Percentiles rank a stretch among this genome's conserved stretches.
These are phyloP conservation scores for Rusavskia elegans DNA, from an alignment of 495 filamentous ascomycete species.

Conservation along the genomic window DNA sequence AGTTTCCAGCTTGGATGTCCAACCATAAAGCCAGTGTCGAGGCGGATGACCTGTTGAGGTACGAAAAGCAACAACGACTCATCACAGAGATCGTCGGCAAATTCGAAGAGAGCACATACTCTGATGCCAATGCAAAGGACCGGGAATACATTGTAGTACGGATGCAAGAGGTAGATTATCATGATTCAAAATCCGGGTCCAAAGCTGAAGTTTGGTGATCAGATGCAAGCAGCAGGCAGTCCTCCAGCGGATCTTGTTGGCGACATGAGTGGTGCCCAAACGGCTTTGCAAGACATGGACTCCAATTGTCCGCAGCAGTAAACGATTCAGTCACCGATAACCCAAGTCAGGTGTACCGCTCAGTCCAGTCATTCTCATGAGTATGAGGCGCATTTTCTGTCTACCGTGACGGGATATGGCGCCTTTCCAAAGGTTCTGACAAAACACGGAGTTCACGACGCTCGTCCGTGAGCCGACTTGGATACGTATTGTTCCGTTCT, in stretches of 20 bases:
- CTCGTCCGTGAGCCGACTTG: too few species aligned
- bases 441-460: too few species aligned
- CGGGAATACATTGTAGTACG: conserved; percentile 86
- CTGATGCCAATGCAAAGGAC: conserved; percentile 65
- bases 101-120: conserved; percentile 67
- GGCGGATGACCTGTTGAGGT: conserved; percentile 60
- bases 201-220: conserved; percentile 1
- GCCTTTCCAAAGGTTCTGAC: too few species aligned
- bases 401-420: too few species aligned
- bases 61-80: conserved; percentile 65
- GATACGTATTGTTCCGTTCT: too few species aligned
- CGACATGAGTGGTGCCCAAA: conserved; percentile 66
- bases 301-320: conserved; percentile 59
- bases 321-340: conserved; percentile 7
- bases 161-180: conserved; percentile 77
- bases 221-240: conserved; percentile 92
- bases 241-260: conserved; percentile 82
- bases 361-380: too few species aligned
- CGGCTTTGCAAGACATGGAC: conserved; percentile 52
- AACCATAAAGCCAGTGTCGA: conserved; percentile 52
- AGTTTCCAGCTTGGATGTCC: conserved; percentile 77
- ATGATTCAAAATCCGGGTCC: conserved; percentile 7
- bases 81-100: conserved; percentile 75
- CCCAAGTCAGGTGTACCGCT: background rate
- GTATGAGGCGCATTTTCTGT: too few species aligned